Conservation (phyloP, 495 filamentous ascomycete species). For the Stereocaulon alpinum region DNA sequence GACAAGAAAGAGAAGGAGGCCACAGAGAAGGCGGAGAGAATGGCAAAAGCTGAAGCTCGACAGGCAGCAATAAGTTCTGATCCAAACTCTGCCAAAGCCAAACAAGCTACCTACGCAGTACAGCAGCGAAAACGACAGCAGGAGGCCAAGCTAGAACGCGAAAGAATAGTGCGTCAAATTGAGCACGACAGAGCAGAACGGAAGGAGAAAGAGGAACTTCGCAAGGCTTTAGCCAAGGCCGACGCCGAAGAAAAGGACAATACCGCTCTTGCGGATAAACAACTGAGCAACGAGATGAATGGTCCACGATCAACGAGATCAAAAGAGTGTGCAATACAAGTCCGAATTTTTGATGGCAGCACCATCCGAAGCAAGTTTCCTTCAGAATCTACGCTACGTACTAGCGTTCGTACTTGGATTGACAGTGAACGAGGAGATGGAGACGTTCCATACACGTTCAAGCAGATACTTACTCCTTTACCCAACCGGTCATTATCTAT, state of each 20-base stretch:
- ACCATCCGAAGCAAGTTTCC: slow-evolving; percentile 64
- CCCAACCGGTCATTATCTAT: slow-evolving; percentile 64
- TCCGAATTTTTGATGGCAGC: slow-evolving; percentile 76
- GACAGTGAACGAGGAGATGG: slow-evolving; percentile 43
- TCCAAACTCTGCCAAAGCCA: slow-evolving; percentile 18
- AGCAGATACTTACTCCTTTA: slow-evolving; percentile 68
- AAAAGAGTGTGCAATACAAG: slow-evolving; percentile 54
- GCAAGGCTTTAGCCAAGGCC: slow-evolving; percentile 29
- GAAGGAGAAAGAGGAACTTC: slow-evolving; percentile 38
- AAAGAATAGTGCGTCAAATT: slow-evolving; percentile 49
- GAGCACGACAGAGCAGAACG: slow-evolving; percentile 60
- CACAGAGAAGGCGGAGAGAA: slow-evolving; percentile 19
- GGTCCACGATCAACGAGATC: slow-evolving; percentile 16
- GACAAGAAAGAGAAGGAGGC: slow-evolving; percentile 30
- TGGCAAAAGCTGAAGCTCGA: slow-evolving; percentile 22
- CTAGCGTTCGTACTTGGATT: slow-evolving; percentile 67
- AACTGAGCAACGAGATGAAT: slow-evolving; percentile 8
- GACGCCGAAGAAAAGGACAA: slow-evolving; percentile 14
- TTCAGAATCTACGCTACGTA: slow-evolving; percentile 49
- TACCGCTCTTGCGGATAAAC: slow-evolving; percentile 8
- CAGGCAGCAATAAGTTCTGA: slow-evolving; percentile 9
- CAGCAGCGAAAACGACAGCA: slow-evolving; percentile 39
- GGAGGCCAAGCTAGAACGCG: slow-evolving; percentile 49
- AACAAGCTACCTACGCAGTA: slow-evolving; percentile 35
- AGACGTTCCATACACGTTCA: slow-evolving; percentile 64